A percentile compares a stretch with the other conserved stretches of the same genome.
Conservation (phyloP, 148 eudicot genomes). For the Rhododendron kiyosumense region DNA sequence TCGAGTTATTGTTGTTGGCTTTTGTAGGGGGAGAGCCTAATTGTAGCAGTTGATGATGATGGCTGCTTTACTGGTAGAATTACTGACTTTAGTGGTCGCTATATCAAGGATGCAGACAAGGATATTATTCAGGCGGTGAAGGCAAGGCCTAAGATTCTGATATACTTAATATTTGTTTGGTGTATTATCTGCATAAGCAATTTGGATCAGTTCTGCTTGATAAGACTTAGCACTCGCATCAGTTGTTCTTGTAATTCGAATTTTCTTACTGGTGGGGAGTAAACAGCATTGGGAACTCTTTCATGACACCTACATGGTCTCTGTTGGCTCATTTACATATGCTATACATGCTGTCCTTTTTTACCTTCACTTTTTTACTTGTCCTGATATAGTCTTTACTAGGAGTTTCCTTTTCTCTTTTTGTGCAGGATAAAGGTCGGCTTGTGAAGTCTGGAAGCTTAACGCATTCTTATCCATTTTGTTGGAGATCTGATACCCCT, state of each 20-base stretch:
- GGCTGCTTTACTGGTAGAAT: conserved; percentile 74
- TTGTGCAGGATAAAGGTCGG: conserved; percentile 64
- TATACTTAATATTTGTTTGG: not conserved
- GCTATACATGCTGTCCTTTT: conserved; percentile 6
- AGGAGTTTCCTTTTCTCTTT: not conserved
- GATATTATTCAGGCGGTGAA: conserved; percentile 79
- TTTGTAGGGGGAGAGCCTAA: conserved; percentile 61
- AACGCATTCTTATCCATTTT: conserved; percentile 86
- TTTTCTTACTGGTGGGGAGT: not conserved
- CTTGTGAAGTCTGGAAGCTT: conserved; percentile 81
- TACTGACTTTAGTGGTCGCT: conserved; percentile 63
- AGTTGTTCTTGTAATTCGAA: not conserved
- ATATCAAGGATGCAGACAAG: conserved; percentile 90
- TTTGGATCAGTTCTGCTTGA: not conserved
- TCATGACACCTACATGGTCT: not conserved
- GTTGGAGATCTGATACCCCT: conserved; percentile 98
- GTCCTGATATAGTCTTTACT: not conserved
- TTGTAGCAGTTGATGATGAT: conserved; percentile 98
- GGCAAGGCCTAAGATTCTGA: conserved; percentile 30
- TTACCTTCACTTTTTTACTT: not conserved
- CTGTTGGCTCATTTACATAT: not conserved
- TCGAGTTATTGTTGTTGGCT: conserved; percentile 9
- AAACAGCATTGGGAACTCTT: not conserved
- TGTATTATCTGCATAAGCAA: not conserved
- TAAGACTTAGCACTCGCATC: not conserved